Conservation (phyloP, 352 stramenopile genomes). For the Globisporangium splendens region DNA sequence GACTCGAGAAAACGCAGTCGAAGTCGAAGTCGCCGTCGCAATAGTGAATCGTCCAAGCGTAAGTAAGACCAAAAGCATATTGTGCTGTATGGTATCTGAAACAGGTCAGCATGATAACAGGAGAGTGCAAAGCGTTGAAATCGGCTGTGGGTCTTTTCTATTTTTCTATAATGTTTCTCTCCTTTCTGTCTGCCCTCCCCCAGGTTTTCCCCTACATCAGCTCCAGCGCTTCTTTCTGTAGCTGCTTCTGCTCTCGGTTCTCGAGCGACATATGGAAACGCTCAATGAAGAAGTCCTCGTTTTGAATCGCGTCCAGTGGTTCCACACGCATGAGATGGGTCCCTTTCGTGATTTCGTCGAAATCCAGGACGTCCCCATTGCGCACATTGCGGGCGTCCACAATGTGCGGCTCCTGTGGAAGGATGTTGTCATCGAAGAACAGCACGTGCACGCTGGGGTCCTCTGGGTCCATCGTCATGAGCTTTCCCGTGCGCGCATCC, state of each 20-base stretch:
- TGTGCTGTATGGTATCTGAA: too few species aligned
- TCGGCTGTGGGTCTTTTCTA: too few species aligned
- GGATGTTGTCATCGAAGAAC: slow-evolving; percentile 85
- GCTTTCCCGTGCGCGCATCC: slow-evolving; percentile 46
- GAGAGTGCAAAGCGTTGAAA: too few species aligned
- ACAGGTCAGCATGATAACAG: too few species aligned
- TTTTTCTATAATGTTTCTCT: not conserved
- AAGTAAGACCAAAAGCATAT: not conserved
- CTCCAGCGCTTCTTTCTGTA: slow-evolving; percentile 2
- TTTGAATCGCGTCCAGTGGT: slow-evolving; percentile 54
- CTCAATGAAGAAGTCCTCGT: slow-evolving; percentile 49
- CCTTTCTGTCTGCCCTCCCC: not conserved
- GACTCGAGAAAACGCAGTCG: slow-evolving; percentile 19
- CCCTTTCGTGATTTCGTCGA: slow-evolving; percentile 31
- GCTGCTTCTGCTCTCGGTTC: slow-evolving; percentile 14
- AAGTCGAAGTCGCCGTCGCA: slow-evolving; percentile 10
- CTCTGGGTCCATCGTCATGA: slow-evolving; percentile 39
- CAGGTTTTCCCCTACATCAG: not conserved
- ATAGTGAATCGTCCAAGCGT: slow-evolving; percentile 9
- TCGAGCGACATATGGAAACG: slow-evolving; percentile 30
- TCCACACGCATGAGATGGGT: slow-evolving; percentile 60
- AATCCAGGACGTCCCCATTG: slow-evolving; percentile 25
- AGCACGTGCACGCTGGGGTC: slow-evolving; percentile 38
- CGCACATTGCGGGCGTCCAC: slow-evolving; percentile 47
- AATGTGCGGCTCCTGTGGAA: slow-evolving; percentile 64